These are phyloP conservation scores for Mycena crocata DNA, from an alignment of 768 basidiomycete genomes.

Conservation along the genomic window DNA sequence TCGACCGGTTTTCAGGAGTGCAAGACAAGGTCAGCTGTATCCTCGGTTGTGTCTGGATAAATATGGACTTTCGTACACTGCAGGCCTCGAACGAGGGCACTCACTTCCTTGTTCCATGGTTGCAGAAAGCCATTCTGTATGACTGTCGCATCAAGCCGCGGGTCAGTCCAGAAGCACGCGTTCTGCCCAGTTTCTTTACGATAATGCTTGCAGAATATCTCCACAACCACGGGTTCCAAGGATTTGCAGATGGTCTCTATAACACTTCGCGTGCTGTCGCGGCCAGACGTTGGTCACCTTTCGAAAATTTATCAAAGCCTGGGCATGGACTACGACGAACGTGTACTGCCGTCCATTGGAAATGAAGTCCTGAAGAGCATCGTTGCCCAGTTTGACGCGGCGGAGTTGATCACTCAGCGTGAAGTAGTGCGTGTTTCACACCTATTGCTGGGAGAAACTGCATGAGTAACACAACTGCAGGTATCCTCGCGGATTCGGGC, in stretches of 20 bases:
- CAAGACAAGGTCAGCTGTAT: constrained; percentile 75
- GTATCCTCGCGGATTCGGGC: constrained; percentile 92
- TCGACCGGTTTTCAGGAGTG: constrained; percentile 96
- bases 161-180: constrained; percentile 55
- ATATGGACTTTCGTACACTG: too few relatives aligned
- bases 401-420: constrained; percentile 96
- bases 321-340: constrained; percentile 97
- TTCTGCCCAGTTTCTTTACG: not conserved
- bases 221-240: constrained; percentile 98
- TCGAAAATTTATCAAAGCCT: constrained; percentile 95
- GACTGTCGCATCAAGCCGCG: constrained; percentile 98
- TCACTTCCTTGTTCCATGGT: constrained; percentile 95
- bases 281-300: constrained; percentile 90
- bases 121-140: constrained; percentile 95
- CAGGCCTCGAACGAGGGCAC: constrained; percentile 96
- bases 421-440: constrained; percentile 86
- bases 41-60: too few relatives aligned
- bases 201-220: constrained; percentile 80
- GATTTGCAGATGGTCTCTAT: constrained; percentile 99
- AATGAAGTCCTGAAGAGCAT: constrained; percentile 99
- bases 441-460: constrained; percentile 4
- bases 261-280: constrained; percentile 93
- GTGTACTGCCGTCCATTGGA: constrained; percentile 96
- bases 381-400: constrained; percentile 98
- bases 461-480: constrained; percentile 48